Evolutionary conservation across 2,329 filamentous ascomycete genomes (phyloP).

Genomic region (Scytalidium lignicola): DNA sequence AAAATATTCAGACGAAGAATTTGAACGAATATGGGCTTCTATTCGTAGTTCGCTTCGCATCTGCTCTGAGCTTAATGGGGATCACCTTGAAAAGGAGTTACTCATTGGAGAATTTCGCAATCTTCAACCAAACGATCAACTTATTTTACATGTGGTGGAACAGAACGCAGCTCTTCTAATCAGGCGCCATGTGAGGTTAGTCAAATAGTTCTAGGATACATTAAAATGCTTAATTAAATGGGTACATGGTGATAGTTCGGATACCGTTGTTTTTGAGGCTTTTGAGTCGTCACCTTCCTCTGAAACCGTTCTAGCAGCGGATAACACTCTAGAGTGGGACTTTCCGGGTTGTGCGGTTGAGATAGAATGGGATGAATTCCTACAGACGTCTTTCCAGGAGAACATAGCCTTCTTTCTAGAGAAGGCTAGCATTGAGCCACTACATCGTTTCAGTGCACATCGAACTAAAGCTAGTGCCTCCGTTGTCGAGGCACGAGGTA

Average conservation of each 20-base stretch:
- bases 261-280: slow-evolving; percentile 45
- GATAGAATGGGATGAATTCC: slow-evolving; percentile 35
- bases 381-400: slow-evolving; percentile 38
- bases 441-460: slow-evolving; percentile 47
- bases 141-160: slow-evolving; percentile 39
- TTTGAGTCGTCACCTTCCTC: slow-evolving; percentile 55
- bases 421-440: slow-evolving; percentile 45
- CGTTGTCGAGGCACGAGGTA: slow-evolving; percentile 52
- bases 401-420: slow-evolving; percentile 48
- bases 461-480: slow-evolving; percentile 44
- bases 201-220: slow-evolving; percentile 1
- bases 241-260: slow-evolving; percentile 12
- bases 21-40: slow-evolving; percentile 13
- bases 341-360: slow-evolving; percentile 52
- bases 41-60: slow-evolving; percentile 12
- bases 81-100: slow-evolving; percentile 15
- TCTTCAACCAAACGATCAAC: slow-evolving; percentile 22
- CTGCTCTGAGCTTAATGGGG: slow-evolving; percentile 14
- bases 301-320: slow-evolving; percentile 44
- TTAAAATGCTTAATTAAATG: slow-evolving; percentile 10
- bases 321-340: slow-evolving; percentile 49
- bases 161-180: slow-evolving; percentile 45
- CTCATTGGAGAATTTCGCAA: slow-evolving; percentile 24
- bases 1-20: slow-evolving; percentile 4
- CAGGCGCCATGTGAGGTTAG: slow-evolving; percentile 28